Base-by-base conservation (phyloP, 78 protist species). In the Dictyostelium brefeldianum region DNA sequence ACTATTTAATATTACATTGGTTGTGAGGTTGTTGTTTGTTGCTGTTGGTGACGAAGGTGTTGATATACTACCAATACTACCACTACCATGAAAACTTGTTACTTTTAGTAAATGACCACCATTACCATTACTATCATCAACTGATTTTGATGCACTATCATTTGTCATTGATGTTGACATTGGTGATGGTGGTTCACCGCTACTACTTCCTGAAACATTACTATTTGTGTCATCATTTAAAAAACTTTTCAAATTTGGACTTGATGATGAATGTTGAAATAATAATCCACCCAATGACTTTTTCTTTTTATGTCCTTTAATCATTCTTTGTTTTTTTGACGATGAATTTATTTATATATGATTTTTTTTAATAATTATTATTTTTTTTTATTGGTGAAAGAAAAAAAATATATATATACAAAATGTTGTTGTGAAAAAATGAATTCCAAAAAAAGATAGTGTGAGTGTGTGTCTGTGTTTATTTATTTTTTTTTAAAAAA, bases 241-340 rank as follows among this genome's bases (percentile, higher is more conserved):
- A 71, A 27, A 71, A n/a, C 56, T 41, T 22, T 71, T 71, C 12
- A 71, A 29, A 71, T 71, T 71, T 22, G 79, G 79, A 10, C 31
- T 41, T 1, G 48, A 27, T 17, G 50, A 41, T 6, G 54, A 71
- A 67, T 67, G 75, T 5, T n/a, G 18, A 31, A 67, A 67, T 67
- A 67, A 31, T 17, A 20, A 20, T 67, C 75, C 75, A 12, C 27
- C 29, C 15, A 43, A 67, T 31, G 25, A 29, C 47, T 67, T 67
- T 31, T 67, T 64, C 29, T 31, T 67, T 36, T 36, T 36, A 36
- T 36, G 43, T 36, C 43, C 43, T 36, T 36, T 36, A 36, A 3
- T 36, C 43, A 36, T 36, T 2, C 43, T 36, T 36, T 36, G 1
- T 36, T 36, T 36, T 36, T 36, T 36, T 36, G n/a, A n/a, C n/a